Evolutionary conservation across 305 asterid species (phyloP).

Genomic region (Fraxinus ornus): DNA sequence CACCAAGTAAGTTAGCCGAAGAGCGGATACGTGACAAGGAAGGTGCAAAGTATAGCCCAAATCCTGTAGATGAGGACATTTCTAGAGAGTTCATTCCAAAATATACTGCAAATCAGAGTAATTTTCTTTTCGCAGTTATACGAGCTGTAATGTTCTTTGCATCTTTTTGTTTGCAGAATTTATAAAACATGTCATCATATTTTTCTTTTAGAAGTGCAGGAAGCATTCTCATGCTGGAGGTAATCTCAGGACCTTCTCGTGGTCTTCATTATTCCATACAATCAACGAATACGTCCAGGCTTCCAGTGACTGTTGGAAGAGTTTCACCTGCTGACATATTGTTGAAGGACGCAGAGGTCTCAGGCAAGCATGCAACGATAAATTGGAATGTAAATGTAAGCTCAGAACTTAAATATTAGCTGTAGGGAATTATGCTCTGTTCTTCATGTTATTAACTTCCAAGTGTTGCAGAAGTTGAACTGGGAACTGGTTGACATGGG

Average conservation of each 20-base stretch:
- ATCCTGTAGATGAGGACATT: slow-evolving; percentile 40
- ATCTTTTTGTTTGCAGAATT: slow-evolving; percentile 29
- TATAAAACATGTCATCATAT: slow-evolving; percentile 69
- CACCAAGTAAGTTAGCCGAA: slow-evolving; percentile 47
- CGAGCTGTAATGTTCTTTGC: slow-evolving; percentile 24
- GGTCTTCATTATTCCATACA: slow-evolving; percentile 65
- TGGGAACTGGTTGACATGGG: slow-evolving; percentile 99
- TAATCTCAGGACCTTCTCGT: slow-evolving; percentile 81
- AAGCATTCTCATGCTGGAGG: slow-evolving; percentile 84
- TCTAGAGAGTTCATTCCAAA: slow-evolving; percentile 35
- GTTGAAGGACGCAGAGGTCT: slow-evolving; percentile 88
- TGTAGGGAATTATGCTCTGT: slow-evolving; percentile 18
- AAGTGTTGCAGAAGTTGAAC: slow-evolving; percentile 62
- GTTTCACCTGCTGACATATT: slow-evolving; percentile 75
- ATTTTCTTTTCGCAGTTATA: slow-evolving; percentile 36
- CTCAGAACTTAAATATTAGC: slow-evolving; percentile 19
- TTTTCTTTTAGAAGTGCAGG: slow-evolving; percentile 96
- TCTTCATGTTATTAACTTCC: slow-evolving; percentile 26
- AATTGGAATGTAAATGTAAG: slow-evolving; percentile 86
- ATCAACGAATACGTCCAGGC: slow-evolving; percentile 65
- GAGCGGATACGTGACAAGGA: slow-evolving; percentile 48
- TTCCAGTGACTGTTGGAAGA: slow-evolving; percentile 92
- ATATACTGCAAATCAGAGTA: slow-evolving; percentile 61
- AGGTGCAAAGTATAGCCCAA: slow-evolving; percentile 39
- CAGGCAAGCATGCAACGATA: slow-evolving; percentile 96